Conservation (phyloP, 768 basidiomycete genomes). For the Leccinum aurantiacum region DNA sequence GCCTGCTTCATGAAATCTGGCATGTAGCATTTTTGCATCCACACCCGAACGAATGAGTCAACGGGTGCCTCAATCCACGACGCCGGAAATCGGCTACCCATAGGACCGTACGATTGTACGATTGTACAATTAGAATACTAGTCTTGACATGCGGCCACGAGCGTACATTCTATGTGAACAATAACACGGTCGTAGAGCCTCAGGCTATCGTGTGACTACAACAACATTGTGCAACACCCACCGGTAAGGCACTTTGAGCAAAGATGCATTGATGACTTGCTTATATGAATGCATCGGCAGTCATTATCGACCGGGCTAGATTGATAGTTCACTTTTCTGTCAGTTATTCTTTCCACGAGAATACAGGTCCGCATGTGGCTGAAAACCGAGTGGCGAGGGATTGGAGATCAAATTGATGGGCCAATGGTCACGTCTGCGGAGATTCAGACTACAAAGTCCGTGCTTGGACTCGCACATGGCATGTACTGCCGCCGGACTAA, state of each 20-base stretch:
- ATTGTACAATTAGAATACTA: neutral
- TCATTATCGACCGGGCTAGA: neutral
- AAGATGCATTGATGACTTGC: neutral
- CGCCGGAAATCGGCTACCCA: neutral
- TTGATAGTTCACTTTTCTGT: no score
- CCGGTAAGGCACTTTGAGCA: neutral
- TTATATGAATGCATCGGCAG: neutral
- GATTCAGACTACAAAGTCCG: neutral
- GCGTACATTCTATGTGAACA: neutral
- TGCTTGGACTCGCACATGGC: neutral
- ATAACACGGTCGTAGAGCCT: neutral
- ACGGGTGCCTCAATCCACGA: neutral
- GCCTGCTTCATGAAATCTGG: neutral
- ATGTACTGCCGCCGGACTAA: no score
- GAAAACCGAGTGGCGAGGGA: no score
- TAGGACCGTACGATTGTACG: neutral
- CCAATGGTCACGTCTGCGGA: neutral
- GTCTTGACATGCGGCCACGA: neutral
- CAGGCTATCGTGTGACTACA: neutral
- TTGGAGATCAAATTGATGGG: no score
- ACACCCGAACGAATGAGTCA: neutral
- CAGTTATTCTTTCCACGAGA: neutral
- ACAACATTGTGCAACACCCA: neutral
- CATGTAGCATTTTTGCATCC: neutral
- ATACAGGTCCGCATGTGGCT: no score